phyloP scores from a whole-genome alignment of 2,329 filamentous ascomycete species.

The Alternaria dauci region DNA sequence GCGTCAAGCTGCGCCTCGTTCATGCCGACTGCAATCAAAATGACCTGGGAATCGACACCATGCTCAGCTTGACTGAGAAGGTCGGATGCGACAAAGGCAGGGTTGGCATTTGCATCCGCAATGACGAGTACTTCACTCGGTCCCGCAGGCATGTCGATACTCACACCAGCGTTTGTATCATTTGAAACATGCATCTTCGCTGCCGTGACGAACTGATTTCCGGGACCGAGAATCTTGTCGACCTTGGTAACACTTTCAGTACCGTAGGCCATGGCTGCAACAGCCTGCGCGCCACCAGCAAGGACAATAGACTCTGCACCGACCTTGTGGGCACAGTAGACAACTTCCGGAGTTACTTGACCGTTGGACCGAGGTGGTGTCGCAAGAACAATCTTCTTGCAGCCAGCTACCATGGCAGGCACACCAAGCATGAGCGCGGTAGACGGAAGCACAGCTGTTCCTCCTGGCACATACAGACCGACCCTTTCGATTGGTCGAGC shows the following conservation, averaged over 20 bases:
- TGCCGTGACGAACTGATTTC: conserved; percentile 98
- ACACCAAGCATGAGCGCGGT: conserved; percentile 98
- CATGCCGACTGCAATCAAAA: conserved; percentile 86
- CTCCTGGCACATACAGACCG: conserved; percentile 94
- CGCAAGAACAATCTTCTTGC: conserved; percentile 91
- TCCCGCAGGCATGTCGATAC: conserved; percentile 98
- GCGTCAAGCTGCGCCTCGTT: conserved; percentile 75
- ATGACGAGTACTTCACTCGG: conserved; percentile 97
- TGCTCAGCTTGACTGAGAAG: conserved; percentile 96
- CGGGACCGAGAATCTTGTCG: conserved; percentile 97
- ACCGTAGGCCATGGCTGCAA: conserved; percentile 96
- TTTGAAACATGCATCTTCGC: conserved; percentile 99
- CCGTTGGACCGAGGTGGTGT: conserved; percentile 90
- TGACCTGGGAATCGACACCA: conserved; percentile 93
- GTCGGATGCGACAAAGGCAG: conserved; percentile 94
- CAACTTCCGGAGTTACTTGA: conserved; percentile 92
- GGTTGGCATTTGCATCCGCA: conserved; percentile 86
- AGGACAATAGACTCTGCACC: conserved; percentile 95
- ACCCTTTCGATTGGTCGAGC: conserved; percentile 91
- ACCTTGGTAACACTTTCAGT: conserved; percentile 95
- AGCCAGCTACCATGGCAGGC: conserved; percentile 95
- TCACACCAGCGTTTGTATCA: conserved; percentile 92
- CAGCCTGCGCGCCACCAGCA: conserved; percentile 92
- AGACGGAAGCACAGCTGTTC: conserved; percentile 94
- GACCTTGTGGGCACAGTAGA: conserved; percentile 96